These are phyloP conservation scores for Tephrocybe sp. DNA, from an alignment of 768 basidiomycete species.

Conservation along the genomic window DNA sequence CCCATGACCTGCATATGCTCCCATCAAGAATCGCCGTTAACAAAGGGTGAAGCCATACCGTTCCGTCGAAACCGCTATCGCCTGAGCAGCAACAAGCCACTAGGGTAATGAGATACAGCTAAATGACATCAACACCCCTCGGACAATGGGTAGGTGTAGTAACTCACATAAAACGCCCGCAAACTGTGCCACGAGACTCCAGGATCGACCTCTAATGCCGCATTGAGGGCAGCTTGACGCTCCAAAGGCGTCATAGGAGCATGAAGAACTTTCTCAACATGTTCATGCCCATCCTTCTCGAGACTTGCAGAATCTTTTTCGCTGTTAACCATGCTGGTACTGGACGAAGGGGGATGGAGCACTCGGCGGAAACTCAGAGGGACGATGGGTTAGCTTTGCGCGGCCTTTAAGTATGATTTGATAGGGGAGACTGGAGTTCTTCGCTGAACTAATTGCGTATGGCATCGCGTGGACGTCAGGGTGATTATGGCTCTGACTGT, in stretches of 20 bases:
- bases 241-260: conserved; percentile 34
- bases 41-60: conserved; percentile 29
- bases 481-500: too few species aligned
- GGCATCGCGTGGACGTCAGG: neutral
- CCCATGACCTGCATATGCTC: conserved; percentile 41
- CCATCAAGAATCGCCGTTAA: neutral
- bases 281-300: conserved; percentile 21
- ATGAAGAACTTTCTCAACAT: conserved; percentile 10
- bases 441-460: too few species aligned
- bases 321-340: conserved; percentile 10
- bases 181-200: conserved; percentile 35
- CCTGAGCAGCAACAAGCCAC: conserved; percentile 48
- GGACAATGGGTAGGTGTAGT: neutral
- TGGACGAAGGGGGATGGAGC: neutral
- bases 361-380: neutral
- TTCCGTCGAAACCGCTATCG: conserved; percentile 53
- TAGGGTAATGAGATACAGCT: conserved; percentile 48
- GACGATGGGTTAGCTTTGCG: too few species aligned
- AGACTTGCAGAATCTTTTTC: conserved; percentile 20
- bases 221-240: conserved; percentile 36
- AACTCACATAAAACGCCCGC: conserved; percentile 35
- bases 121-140: neutral
- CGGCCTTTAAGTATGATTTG: too few species aligned
- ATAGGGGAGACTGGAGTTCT: too few species aligned
- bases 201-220: conserved; percentile 40